Conservation (phyloP, 441 rosid species). For the Populus hybrid region DNA sequence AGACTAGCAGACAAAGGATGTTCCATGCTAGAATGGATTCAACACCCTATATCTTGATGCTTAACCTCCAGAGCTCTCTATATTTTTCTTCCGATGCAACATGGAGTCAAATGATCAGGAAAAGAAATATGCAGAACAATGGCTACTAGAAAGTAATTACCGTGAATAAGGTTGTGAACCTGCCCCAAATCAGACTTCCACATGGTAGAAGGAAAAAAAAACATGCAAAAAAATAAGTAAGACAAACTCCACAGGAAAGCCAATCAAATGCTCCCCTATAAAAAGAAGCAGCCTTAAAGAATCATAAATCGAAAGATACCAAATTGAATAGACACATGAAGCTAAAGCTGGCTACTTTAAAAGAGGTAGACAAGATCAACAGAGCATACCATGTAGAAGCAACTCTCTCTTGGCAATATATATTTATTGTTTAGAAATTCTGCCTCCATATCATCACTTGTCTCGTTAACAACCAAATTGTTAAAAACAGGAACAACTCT, state of each 20-base stretch:
- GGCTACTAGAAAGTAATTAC: constrained; percentile 41
- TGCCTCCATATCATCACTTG: constrained; percentile 58
- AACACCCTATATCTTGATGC: not conserved
- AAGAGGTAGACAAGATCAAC: not conserved
- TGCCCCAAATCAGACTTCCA: constrained; percentile 81
- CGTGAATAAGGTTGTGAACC: constrained; percentile 75
- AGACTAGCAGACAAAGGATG: not conserved
- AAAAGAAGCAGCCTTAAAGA: not conserved
- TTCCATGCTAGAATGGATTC: not conserved
- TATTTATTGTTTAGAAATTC: constrained; percentile 51
- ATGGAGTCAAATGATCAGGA: no score
- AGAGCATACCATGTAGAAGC: constrained; percentile 60
- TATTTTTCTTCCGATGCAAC: not conserved
- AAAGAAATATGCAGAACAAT: not conserved
- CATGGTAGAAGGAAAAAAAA: constrained; percentile 19
- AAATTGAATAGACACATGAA: not conserved
- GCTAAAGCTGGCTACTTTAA: not conserved
- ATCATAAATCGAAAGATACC: not conserved
- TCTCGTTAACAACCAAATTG: constrained; percentile 55
- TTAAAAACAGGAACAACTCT: constrained; percentile 51
- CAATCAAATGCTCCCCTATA: not conserved
- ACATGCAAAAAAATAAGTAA: constrained; percentile 23
- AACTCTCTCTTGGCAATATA: constrained; percentile 43
- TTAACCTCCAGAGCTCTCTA: not conserved
- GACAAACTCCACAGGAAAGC: constrained; percentile 2